Evolutionary conservation across 1,284 basidiomycete genomes (phyloP), one percentile per base, ranked within the genome.

Genomic region (Phellinidium pouzarii): DNA sequence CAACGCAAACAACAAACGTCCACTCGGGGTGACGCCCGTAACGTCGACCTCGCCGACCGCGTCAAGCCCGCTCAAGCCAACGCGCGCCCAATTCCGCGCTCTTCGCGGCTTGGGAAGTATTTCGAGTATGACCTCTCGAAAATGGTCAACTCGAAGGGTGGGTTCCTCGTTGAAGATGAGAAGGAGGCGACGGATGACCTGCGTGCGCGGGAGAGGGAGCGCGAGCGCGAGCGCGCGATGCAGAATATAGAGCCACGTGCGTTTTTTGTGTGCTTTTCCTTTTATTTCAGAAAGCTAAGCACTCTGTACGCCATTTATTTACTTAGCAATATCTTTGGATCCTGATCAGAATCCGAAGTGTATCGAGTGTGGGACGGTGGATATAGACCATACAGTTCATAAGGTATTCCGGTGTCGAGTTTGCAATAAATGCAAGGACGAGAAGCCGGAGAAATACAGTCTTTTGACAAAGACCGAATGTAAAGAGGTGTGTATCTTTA

Each of bases 381-480:
- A 95, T 64, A 85, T 96, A 57, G 93, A 97, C 67, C 78, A 84
- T 56, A 82, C 80, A 4, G 89, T 83, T 62, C 76, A 79, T 65
- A 88, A 85, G 62, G 81, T 91, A 11, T 96, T 96, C 63, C 77
- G 82, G 12, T 86, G 90, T 64, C 65, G 81, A 17, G 91, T 99
- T 1, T 99, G 95, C 71, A 85, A 87, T 59, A 81, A 77, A 59
- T 98, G 94, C 71, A 91, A 94, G 71, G 84, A 92, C 62, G 83
- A 88, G 59, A 77, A 82, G 48, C 91, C 92, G 6, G 94, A 98
- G 64, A 86, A 85, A 66, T 99, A 97, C 67, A 92, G 91, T 66
- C 73, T 99, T 1, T 71, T 99, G 48, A 99, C 96, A 1, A 99
- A 99, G 74, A 98, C 96, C 0, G 96, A 99, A 68, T 98, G 94